Evolutionary conservation across 2,329 filamentous ascomycete genomes (phyloP).

Genomic region (Ceratocystis cubensis): DNA sequence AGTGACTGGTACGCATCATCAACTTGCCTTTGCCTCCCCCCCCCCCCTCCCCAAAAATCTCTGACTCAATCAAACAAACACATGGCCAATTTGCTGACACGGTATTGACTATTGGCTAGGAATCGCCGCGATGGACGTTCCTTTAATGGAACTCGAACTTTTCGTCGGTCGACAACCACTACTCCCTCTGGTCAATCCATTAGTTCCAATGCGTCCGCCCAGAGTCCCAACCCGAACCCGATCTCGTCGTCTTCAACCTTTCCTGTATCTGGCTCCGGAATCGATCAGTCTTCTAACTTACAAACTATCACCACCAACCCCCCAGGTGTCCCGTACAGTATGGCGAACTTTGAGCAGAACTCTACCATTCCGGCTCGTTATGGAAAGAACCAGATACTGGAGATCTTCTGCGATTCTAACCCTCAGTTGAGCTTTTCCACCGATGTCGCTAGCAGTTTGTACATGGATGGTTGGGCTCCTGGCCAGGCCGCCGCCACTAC

Average conservation of each 20-base stretch:
- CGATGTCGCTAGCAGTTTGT: slow-evolving; percentile 35
- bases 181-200: slow-evolving; percentile 35
- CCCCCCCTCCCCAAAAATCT: background rate
- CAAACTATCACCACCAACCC: background rate
- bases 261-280: slow-evolving; percentile 29
- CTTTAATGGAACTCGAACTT: slow-evolving; percentile 51
- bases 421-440: slow-evolving; percentile 34
- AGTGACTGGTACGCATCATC: slow-evolving; percentile 18
- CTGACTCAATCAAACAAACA: slow-evolving; percentile 4
- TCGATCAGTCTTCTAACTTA: slow-evolving; percentile 22
- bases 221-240: slow-evolving; percentile 26
- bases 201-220: slow-evolving; percentile 30
- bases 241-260: slow-evolving; percentile 29
- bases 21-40: background rate
- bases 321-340: slow-evolving; percentile 3
- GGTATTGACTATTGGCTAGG: slow-evolving; percentile 31
- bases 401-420: slow-evolving; percentile 46
- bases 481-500: slow-evolving; percentile 32
- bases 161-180: slow-evolving; percentile 51
- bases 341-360: slow-evolving; percentile 4
- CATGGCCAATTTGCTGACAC: background rate
- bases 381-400: slow-evolving; percentile 64
- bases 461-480: slow-evolving; percentile 68
- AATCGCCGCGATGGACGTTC: slow-evolving; percentile 45
- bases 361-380: slow-evolving; percentile 46